Evolutionary conservation across 371 early-diverging fungal genomes (phyloP).

Genomic region (Zopfochytrium polystomum): DNA sequence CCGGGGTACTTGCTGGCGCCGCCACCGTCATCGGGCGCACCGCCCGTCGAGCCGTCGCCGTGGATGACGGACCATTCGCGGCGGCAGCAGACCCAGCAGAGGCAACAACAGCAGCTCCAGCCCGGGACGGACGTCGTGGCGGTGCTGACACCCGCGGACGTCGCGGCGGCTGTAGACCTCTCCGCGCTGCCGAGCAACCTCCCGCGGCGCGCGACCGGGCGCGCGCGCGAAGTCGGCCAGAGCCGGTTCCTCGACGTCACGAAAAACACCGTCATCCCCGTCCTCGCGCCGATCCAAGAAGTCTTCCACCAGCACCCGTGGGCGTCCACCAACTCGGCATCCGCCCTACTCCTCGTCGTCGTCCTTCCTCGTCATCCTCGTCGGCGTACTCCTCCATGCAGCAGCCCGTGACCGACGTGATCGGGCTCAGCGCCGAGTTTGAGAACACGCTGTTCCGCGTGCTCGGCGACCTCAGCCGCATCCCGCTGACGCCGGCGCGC

Average conservation of each 20-base stretch:
- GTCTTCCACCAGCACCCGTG: too few species aligned
- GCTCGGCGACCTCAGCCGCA: too few species aligned
- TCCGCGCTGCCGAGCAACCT: not conserved
- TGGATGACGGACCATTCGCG: not conserved
- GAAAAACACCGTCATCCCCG: not conserved
- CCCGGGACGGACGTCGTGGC: not conserved
- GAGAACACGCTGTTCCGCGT: too few species aligned
- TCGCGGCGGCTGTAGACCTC: not conserved
- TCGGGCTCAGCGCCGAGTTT: too few species aligned
- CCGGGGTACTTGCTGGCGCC: not conserved
- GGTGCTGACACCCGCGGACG: not conserved
- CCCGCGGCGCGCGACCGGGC: not conserved
- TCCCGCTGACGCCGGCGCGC: too few species aligned
- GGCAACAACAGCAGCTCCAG: not conserved
- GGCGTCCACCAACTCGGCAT: too few species aligned
- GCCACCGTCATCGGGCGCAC: not conserved
- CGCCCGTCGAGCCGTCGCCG: too few species aligned
- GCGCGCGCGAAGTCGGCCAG: not conserved
- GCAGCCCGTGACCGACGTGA: too few species aligned
- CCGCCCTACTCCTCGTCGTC: too few species aligned
- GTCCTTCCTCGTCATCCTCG: too few species aligned
- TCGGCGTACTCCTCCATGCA: too few species aligned
- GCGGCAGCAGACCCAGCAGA: not conserved
- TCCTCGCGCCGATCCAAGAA: not conserved
- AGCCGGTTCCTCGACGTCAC: not conserved